phyloP scores from a whole-genome alignment of 2,329 filamentous ascomycete genomes.

The Fonsecaea nubica region DNA sequence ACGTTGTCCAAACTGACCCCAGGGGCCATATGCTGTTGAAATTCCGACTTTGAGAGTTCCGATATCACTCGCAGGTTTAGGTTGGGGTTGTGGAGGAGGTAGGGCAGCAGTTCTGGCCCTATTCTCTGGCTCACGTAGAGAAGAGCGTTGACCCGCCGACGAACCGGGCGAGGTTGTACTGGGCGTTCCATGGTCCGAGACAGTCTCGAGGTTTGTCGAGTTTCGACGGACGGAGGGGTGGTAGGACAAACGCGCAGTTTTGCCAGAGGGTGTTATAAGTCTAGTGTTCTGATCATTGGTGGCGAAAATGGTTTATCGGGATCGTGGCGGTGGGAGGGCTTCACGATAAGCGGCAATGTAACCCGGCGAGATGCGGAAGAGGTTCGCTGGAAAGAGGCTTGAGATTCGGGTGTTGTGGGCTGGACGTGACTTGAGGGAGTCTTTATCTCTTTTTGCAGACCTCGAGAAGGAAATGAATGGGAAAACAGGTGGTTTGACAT shows the following conservation, averaged over 20 bases:
- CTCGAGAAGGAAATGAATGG: background rate
- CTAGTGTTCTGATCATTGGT: slow-evolving; percentile 4
- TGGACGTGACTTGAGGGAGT: background rate
- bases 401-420: background rate
- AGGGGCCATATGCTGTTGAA: slow-evolving; percentile 34
- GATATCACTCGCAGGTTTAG: slow-evolving; percentile 39
- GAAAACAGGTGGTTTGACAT: background rate
- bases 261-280: background rate
- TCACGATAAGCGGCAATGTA: background rate
- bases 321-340: slow-evolving; percentile 4
- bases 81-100: slow-evolving; percentile 37
- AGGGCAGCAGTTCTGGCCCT: slow-evolving; percentile 39
- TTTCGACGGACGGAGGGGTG: too few species aligned
- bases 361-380: slow-evolving; percentile 1
- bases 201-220: background rate
- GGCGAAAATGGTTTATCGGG: background rate
- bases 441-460: background rate
- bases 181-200: slow-evolving; percentile 20
- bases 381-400: background rate
- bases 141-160: slow-evolving; percentile 38
- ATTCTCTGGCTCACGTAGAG: slow-evolving; percentile 38
- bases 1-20: slow-evolving; percentile 31
- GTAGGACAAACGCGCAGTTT: background rate
- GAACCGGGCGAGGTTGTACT: slow-evolving; percentile 19
- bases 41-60: slow-evolving; percentile 36